Evolutionary conservation across 2,329 filamentous ascomycete species (phyloP).

Genomic region (Colletotrichum musae): DNA sequence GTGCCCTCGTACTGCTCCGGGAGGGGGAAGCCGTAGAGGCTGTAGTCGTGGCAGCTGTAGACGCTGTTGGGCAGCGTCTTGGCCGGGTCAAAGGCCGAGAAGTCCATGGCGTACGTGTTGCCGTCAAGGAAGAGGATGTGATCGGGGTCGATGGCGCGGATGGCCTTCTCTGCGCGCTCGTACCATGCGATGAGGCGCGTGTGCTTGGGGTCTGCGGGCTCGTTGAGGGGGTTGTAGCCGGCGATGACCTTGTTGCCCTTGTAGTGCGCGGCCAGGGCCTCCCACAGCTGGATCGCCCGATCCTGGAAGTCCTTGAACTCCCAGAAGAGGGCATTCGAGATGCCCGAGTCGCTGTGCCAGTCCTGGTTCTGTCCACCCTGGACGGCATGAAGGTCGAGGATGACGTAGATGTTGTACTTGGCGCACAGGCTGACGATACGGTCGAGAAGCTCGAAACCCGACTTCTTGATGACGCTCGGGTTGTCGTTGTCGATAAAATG

Average conservation of each 20-base stretch:
- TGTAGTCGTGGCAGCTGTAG: constrained; percentile 69
- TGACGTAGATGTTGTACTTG: constrained; percentile 59
- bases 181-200: constrained; percentile 54
- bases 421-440: constrained; percentile 62
- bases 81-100: constrained; percentile 55
- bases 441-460: constrained; percentile 65
- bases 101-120: constrained; percentile 67
- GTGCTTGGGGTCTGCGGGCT: constrained; percentile 45
- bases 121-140: constrained; percentile 62
- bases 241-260: constrained; percentile 58
- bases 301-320: constrained; percentile 63
- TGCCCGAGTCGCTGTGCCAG: constrained; percentile 60
- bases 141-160: constrained; percentile 54
- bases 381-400: constrained; percentile 60
- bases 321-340: constrained; percentile 59
- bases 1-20: constrained; percentile 57
- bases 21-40: constrained; percentile 63
- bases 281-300: constrained; percentile 60
- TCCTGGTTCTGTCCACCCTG: constrained; percentile 64
- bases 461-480: constrained; percentile 61
- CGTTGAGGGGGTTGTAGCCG: constrained; percentile 54
- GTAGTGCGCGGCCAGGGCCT: constrained; percentile 58
- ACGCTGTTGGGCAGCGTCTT: constrained; percentile 62
- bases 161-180: constrained; percentile 50
- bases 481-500: constrained; percentile 69